These are phyloP conservation scores for Funneliformis caledonium DNA, from an alignment of 371 early-diverging fungal species.

Conservation along the genomic window DNA sequence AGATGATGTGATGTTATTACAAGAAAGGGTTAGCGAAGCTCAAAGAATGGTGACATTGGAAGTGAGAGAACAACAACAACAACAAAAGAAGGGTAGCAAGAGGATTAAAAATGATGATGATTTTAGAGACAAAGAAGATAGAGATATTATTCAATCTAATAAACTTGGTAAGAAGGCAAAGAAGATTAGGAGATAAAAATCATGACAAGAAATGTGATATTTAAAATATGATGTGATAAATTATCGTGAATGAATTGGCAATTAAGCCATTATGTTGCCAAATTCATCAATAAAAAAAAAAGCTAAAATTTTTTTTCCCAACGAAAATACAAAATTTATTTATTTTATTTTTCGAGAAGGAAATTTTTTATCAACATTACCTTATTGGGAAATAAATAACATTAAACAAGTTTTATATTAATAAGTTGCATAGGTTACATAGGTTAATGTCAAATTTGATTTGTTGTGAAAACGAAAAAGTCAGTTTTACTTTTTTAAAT, in stretches of 20 bases:
- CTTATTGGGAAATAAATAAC: background rate
- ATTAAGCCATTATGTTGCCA: too few species aligned
- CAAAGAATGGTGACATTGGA: constrained; percentile 73
- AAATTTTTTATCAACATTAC: background rate
- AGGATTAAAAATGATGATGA: constrained; percentile 30
- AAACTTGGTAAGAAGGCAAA: constrained; percentile 9
- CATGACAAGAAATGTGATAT: background rate
- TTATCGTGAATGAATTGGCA: background rate
- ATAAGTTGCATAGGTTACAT: too few species aligned
- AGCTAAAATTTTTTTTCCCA: too few species aligned
- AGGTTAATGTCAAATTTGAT: background rate
- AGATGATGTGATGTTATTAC: constrained; percentile 84
- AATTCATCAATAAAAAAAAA: too few species aligned
- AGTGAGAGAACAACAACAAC: constrained; percentile 29
- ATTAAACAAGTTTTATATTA: background rate
- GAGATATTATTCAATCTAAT: constrained; percentile 16
- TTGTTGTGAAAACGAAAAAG: background rate
- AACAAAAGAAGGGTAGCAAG: constrained; percentile 33
- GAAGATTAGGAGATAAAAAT: background rate
- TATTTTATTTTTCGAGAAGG: background rate
- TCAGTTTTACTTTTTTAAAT: background rate
- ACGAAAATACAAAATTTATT: too few species aligned
- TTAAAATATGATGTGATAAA: background rate
- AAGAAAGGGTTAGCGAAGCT: constrained; percentile 94
- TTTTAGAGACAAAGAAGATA: constrained; percentile 33